Base-by-base conservation (phyloP, 345 rosid species). In the thale cress (Arabidopsis thaliana) region DNA sequence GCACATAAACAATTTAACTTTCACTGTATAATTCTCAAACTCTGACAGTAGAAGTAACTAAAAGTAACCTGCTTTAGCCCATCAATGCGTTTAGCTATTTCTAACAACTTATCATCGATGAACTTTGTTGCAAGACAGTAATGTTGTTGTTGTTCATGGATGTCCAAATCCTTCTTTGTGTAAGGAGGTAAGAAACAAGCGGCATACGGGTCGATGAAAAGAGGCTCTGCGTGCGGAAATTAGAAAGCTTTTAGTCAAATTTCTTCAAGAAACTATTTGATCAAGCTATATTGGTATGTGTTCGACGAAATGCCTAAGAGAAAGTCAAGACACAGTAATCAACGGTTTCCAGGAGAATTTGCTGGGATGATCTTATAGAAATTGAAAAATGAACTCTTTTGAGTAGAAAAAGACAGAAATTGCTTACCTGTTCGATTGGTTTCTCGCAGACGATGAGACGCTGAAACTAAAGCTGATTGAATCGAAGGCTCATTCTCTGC, bases 401-500 rank as follows among this genome's bases (percentile, higher is more conserved):
- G 44, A 69, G 33, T 58, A 49, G 72, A 64, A 59, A 72, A 75
- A 38, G 7, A 28, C 6, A 8, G 16, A 42, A 6, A 59, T 9
- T 14, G 8, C 67, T 78, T 82, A 53, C 98, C 93, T 44, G 88
- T 83, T 52, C 86, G 84, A 55, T 81, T 87, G 56, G 92, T 90
- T 84, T 94, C 98, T 78, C 78, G 92, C 14, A 88, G 85, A 65
- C 99, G 96, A 66, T 90, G 86, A 48, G 92, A 85, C 38, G 96
- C 97, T 8, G 89, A 85, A 38, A 71, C 6, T 11, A 85, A 40
- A 59, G 97, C 92, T 28, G 90, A 78, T 48, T 81, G 86, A 70
- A 89, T 75, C 66, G 86, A 82, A 46, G 90, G 90, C 81, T 88
- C 92, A 34, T 62, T 67, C 23, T 84, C 78, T 4, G 95, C 91